phyloP scores from a whole-genome alignment of 768 basidiomycete species.

The Kwoniella sp. region DNA sequence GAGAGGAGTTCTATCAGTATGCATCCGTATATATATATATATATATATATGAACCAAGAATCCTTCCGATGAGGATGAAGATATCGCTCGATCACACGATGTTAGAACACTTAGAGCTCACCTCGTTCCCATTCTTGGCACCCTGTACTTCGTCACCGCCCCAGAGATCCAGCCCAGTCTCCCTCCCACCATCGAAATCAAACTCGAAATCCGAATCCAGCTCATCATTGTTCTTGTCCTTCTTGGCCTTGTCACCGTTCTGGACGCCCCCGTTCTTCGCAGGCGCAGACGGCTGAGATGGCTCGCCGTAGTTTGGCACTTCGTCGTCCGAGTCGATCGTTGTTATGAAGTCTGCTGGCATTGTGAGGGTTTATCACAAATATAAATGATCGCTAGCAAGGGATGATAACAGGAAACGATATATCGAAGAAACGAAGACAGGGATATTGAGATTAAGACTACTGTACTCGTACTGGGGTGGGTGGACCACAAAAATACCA shows the following conservation, averaged over 20 bases:
- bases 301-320: constrained; percentile 32
- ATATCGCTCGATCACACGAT: too few relatives aligned
- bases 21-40: too few relatives aligned
- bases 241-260: background rate
- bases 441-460: too few relatives aligned
- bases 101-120: background rate
- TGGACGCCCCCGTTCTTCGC: constrained; percentile 8
- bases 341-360: constrained; percentile 41
- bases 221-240: constrained; percentile 36
- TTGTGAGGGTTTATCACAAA: constrained; percentile 7
- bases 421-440: too few relatives aligned
- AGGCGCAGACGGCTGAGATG: constrained; percentile 9
- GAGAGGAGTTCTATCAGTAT: constrained; percentile 17
- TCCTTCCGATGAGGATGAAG: too few relatives aligned
- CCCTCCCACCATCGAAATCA: constrained; percentile 71
- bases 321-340: constrained; percentile 50
- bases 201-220: constrained; percentile 83
- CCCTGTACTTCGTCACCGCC: constrained; percentile 64
- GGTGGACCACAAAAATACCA: too few relatives aligned
- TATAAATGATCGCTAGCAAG: too few relatives aligned
- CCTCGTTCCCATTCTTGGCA: constrained; percentile 62
- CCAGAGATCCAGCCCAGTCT: constrained; percentile 59
- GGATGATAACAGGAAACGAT: too few relatives aligned
- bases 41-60: too few relatives aligned
- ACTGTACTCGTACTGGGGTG: too few relatives aligned